These are phyloP conservation scores for Fragaria ananassa DNA, from an alignment of 306 rosid genomes.

Conservation along the genomic window DNA sequence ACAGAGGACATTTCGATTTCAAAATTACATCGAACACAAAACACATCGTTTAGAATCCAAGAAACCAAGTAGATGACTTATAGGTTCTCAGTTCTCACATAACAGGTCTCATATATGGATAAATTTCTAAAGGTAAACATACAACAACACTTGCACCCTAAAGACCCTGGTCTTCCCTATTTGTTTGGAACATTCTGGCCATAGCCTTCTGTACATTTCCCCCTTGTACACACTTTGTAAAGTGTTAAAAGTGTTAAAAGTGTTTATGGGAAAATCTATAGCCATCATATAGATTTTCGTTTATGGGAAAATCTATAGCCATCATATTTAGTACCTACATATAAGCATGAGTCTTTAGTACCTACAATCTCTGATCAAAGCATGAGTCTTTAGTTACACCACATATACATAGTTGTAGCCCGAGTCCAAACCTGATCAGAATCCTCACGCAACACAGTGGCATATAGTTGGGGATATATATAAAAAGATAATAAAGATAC, in stretches of 20 bases:
- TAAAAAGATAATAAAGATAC: neutral
- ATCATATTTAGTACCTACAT: too few relatives aligned
- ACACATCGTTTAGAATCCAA: neutral
- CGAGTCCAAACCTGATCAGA: neutral
- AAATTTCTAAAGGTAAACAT: neutral
- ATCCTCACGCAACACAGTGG: neutral
- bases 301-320: too few relatives aligned
- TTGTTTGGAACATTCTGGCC: conserved; percentile 8
- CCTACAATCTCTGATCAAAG: neutral
- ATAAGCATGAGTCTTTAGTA: too few relatives aligned
- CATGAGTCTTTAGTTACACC: neutral
- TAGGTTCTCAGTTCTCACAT: neutral
- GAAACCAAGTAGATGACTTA: conserved; percentile 4
- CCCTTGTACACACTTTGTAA: conserved; percentile 21
- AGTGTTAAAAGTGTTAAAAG: too few relatives aligned
- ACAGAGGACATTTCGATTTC: neutral
- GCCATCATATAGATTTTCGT: too few relatives aligned
- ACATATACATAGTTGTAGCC: neutral
- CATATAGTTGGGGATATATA: neutral
- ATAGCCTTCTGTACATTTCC: conserved; percentile 44
- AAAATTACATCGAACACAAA: neutral
- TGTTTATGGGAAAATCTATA: too few relatives aligned
- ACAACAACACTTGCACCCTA: neutral
- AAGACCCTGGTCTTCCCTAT: conserved; percentile 14
- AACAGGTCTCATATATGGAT: neutral